phyloP scores from a whole-genome alignment of 805 yeast species.

The Barnettozyma populi region DNA sequence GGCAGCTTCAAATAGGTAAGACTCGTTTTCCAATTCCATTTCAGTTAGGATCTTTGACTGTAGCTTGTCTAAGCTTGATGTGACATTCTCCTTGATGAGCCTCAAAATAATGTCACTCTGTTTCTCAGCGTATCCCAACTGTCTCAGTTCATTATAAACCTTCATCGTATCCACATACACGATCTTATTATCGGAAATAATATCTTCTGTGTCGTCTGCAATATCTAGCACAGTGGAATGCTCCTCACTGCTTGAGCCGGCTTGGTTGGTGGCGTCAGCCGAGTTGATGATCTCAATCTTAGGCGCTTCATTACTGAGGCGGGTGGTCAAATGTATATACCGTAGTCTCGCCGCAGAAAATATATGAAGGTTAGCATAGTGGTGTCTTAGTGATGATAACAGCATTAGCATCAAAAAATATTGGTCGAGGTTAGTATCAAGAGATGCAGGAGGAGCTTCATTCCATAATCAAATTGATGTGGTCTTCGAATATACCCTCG shows the following conservation, averaged over 20 bases:
- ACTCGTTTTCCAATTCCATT: constrained; percentile 80
- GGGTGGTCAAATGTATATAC: not conserved
- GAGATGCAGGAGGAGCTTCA: too few species aligned
- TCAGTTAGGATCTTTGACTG: constrained; percentile 32
- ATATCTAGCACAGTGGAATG: constrained; percentile 5
- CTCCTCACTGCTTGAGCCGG: not conserved
- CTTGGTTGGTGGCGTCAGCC: not conserved
- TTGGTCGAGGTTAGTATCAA: too few species aligned
- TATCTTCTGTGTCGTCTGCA: not conserved
- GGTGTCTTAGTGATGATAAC: not conserved
- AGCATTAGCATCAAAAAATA: not conserved
- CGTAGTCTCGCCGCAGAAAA: not conserved
- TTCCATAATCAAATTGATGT: not conserved
- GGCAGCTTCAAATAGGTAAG: constrained; percentile 86
- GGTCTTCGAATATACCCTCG: not conserved
- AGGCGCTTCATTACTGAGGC: not conserved
- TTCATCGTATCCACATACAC: constrained; percentile 54
- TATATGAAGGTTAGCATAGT: not conserved
- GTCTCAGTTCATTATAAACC: constrained; percentile 46
- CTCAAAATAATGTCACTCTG: constrained; percentile 59
- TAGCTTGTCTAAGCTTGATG: constrained; percentile 27
- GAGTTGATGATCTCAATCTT: not conserved
- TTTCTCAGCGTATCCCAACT: constrained; percentile 52
- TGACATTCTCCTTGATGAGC: constrained; percentile 32
- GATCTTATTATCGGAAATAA: not conserved